Evolutionary conservation across 257 asterid species (phyloP), one percentile per base, ranked within the genome.

Genomic region (Solanum peruvianum): DNA sequence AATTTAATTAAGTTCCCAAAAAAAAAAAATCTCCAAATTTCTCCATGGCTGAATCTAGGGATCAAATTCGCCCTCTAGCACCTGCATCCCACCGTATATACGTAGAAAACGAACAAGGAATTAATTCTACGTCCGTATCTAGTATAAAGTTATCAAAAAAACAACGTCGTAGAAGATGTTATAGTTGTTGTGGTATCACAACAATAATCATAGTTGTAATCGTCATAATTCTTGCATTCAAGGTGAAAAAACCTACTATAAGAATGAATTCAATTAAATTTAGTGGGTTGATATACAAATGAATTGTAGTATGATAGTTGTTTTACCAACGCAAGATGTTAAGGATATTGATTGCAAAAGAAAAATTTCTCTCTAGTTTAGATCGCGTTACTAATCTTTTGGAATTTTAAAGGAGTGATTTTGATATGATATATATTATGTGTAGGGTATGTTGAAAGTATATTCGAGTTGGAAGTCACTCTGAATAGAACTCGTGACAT

Each of bases 101-200:
- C 14, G 12, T 72, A 72, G 47, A 72, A 72, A 72, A 35, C 9
- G 27, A 72, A 72, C 9, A 72, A 16, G 29, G 1, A 2, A 71
- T 75, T 41, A 12, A 41, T 41, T 41, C 56, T 13, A 76, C 35
- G 23, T 41, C 21, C 35, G 20, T 41, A 12, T n/a, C 13, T 16
- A 29, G 7, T 31, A 5, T 31, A 12, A 47, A 82, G 10, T 31
- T 18, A 52, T 11, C 45, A 52, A 81, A 81, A 9, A 29, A 81
- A 49, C 11, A 23, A 49, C 76, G 85, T 72, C 89, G 88, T 82
- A 86, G 88, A 47, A 85, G 84, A 78, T 90, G n/a, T n/a, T 90
- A 91, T 27, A 90, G 91, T 37, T 91, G 93, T 89, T 12, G 52
- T 49, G 86, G 86, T 0, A 90, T 91, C 1, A 35, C 86, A 58